Evolutionary conservation across 78 protist genomes (phyloP).

Genomic region (Creolimax fragrantissima): DNA sequence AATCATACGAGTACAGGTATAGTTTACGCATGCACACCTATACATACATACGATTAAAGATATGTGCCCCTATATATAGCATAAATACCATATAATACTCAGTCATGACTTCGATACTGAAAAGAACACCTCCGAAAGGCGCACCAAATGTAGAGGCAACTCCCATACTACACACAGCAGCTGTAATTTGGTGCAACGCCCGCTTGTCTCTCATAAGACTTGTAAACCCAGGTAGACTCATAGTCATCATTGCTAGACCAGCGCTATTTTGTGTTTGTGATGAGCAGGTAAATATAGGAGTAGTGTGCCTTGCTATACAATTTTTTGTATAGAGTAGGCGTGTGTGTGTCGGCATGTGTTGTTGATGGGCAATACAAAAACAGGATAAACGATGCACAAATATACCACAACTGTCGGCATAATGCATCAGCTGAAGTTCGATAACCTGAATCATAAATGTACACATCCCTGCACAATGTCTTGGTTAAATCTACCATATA

Average conservation of each 20-base stretch:
- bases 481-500: too few relatives aligned
- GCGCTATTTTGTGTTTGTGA: background rate
- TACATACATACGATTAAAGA: background rate
- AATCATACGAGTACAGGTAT: background rate
- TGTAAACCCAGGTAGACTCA: background rate
- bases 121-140: conserved; percentile 82
- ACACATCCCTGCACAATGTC: too few relatives aligned
- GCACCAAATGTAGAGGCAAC: conserved; percentile 77
- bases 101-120: conserved; percentile 69
- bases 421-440: background rate
- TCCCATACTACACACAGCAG: conserved; percentile 41
- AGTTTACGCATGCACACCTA: background rate
- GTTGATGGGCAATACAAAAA: too few relatives aligned
- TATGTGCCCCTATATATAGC: conserved; percentile 22
- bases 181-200: conserved; percentile 34
- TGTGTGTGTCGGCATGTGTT: background rate
- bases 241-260: conserved; percentile 47
- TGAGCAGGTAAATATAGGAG: background rate
- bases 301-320: background rate
- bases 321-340: background rate
- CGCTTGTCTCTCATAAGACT: conserved; percentile 31
- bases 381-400: background rate
- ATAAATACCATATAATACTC: conserved; percentile 53
- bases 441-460: too few relatives aligned
- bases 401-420: background rate